Conservation (phyloP, 164 flowering plant genomes). For the Akebia trifoliata region DNA sequence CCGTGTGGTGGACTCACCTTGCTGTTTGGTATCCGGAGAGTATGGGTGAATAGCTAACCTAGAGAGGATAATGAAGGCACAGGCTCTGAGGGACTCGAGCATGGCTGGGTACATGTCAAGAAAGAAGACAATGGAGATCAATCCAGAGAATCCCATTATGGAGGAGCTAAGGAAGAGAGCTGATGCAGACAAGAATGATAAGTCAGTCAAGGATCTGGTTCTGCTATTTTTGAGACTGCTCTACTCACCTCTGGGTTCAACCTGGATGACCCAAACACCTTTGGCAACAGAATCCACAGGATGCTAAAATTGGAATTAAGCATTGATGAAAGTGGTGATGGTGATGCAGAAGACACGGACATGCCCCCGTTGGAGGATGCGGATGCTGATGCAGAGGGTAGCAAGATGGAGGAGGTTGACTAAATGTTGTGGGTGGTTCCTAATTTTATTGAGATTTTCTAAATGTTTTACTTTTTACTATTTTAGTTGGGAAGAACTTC, state of each 20-base stretch:
- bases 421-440: constrained; percentile 18
- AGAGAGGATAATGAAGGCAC: constrained; percentile 32
- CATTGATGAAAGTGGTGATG: constrained; percentile 22
- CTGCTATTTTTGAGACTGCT: constrained; percentile 14
- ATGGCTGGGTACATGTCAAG: constrained; percentile 19
- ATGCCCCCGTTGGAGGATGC: constrained; percentile 45
- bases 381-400: constrained; percentile 33
- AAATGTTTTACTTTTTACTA: too few relatives aligned
- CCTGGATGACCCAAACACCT: constrained; percentile 48
- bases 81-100: constrained; percentile 10
- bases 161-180: constrained; percentile 15
- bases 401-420: constrained; percentile 57
- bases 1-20: constrained; percentile 16
- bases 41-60: constrained; percentile 39
- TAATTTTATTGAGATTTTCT: background rate
- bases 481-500: too few relatives aligned
- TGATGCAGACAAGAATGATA: constrained; percentile 14
- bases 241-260: constrained; percentile 16
- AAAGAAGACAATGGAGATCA: constrained; percentile 17
- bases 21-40: constrained; percentile 33
- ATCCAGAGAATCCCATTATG: constrained; percentile 15
- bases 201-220: constrained; percentile 13
- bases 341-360: constrained; percentile 11
- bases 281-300: constrained; percentile 13
- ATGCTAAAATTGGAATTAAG: constrained; percentile 31